Base-by-base conservation (phyloP, 2,329 filamentous ascomycete species). In the Colletotrichum caudatum region DNA sequence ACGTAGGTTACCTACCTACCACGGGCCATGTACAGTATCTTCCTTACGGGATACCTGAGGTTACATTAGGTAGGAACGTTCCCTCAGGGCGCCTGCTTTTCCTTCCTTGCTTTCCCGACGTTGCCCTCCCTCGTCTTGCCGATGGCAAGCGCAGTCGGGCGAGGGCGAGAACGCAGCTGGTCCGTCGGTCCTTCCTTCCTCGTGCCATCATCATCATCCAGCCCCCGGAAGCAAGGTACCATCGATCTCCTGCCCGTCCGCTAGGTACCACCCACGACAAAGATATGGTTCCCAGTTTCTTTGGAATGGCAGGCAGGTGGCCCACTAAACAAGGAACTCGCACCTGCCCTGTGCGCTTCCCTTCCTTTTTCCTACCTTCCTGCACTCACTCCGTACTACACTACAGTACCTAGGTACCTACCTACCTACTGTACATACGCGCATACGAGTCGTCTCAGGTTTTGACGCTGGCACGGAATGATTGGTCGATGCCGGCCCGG, bases 291-390 rank as follows among this genome's bases (percentile, higher is more conserved):
- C 48, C 48, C 20, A 8, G 35, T 26, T 58, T 58, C n/a, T 29
- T 39, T 60, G 54, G 48, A 56, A 35, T 16, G 66, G 59, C 66
- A 46, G 66, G 59, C 60, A 46, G 14, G 18, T 39, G 59, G 26
- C 41, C 69, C 66, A 57, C 69, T 69, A 64, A 72, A 72, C 69
- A 72, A 72, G 69, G 64, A 69, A 51, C 39, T 51, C 46, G 26
- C 54, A 62, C 67, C n/a, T 71, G 65, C 69, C 69, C 65, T 59
- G 69, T 71, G 58, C 69, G 58, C 60, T 64, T 39, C 53, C 23
- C 46, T 48, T 48, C 20, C 18, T 46, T 46, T 16, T 46, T 3
- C 16, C 11, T 7, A 41, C 16, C 41, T 44, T 2, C 41, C 39
- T 41, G 7, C n/a, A 26, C 29, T 35, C 35, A 35, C 6, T n/a